These are phyloP conservation scores for Veloporphyrellus conicus DNA, from an alignment of 1,284 basidiomycete genomes.

Conservation along the genomic window DNA sequence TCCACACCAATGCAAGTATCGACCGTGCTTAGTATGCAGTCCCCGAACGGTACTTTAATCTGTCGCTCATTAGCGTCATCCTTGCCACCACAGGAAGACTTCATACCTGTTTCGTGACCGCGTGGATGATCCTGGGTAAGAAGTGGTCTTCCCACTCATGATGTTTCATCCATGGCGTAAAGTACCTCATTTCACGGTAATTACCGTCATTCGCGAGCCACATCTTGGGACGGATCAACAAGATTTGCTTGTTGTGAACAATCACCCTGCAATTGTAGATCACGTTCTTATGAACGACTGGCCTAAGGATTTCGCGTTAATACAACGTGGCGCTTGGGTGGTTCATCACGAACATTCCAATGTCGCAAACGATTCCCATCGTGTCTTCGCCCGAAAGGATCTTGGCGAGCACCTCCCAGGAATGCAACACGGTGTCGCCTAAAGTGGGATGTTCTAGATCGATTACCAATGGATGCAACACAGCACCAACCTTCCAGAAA, in stretches of 20 bases:
- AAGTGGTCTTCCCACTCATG: slow-evolving; percentile 85
- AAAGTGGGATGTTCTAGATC: slow-evolving; percentile 5
- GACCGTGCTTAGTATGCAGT: slow-evolving; percentile 87
- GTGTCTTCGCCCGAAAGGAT: slow-evolving; percentile 77
- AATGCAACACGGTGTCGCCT: slow-evolving; percentile 94
- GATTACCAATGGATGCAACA: neutral
- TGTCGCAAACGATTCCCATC: slow-evolving; percentile 82
- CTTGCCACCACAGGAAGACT: neutral
- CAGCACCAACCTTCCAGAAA: slow-evolving; percentile 72
- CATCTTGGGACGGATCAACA: slow-evolving; percentile 97
- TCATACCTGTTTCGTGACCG: slow-evolving; percentile 86
- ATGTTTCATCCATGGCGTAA: slow-evolving; percentile 93
- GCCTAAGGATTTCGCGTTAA: slow-evolving; percentile 51
- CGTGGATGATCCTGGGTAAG: slow-evolving; percentile 81
- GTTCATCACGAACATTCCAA: slow-evolving; percentile 74
- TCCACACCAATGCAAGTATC: slow-evolving; percentile 97
- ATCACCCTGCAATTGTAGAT: slow-evolving; percentile 96
- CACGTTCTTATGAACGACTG: slow-evolving; percentile 93
- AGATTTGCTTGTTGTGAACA: slow-evolving; percentile 78
- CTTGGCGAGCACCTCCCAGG: slow-evolving; percentile 90
- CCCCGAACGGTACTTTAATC: slow-evolving; percentile 90
- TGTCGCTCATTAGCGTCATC: slow-evolving; percentile 10
- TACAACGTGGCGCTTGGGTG: neutral
- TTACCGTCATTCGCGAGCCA: slow-evolving; percentile 99
- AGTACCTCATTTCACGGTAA: slow-evolving; percentile 94